Evolutionary conservation across 2,329 filamentous ascomycete genomes (phyloP).

Genomic region (Cytospora paraplurivora): DNA sequence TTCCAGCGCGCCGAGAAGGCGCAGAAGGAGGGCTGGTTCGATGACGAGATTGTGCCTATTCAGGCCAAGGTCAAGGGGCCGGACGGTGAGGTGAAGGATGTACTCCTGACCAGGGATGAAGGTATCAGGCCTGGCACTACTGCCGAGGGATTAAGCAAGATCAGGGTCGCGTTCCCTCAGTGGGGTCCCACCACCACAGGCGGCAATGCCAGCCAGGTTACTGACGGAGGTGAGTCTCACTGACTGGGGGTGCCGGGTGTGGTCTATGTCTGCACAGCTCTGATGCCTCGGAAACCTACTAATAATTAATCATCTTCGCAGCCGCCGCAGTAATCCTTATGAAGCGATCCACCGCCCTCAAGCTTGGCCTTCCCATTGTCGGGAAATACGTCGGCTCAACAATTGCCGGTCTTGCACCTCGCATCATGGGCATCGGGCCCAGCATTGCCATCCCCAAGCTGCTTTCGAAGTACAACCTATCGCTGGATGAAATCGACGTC

Average conservation of each 20-base stretch:
- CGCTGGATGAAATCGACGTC: slow-evolving; percentile 81
- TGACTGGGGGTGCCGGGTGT: too few relatives aligned
- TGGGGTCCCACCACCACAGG: slow-evolving; percentile 86
- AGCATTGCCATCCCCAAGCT: slow-evolving; percentile 79
- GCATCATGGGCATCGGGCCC: slow-evolving; percentile 95
- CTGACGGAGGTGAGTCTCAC: slow-evolving; percentile 71
- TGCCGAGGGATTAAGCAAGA: slow-evolving; percentile 76
- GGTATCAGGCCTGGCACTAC: slow-evolving; percentile 91
- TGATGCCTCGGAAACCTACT: not conserved
- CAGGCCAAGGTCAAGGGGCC: slow-evolving; percentile 79
- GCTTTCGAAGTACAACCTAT: slow-evolving; percentile 75
- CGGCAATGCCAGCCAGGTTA: slow-evolving; percentile 93
- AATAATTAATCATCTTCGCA: slow-evolving; percentile 34
- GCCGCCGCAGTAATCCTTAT: slow-evolving; percentile 88
- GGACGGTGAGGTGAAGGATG: slow-evolving; percentile 75
- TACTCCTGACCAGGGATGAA: slow-evolving; percentile 84
- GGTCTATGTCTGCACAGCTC: not conserved
- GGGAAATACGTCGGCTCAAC: slow-evolving; percentile 95
- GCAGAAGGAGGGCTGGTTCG: slow-evolving; percentile 88
- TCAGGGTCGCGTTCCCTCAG: slow-evolving; percentile 86
- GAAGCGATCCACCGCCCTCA: slow-evolving; percentile 87
- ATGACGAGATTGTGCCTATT: slow-evolving; percentile 93
- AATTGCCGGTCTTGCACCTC: slow-evolving; percentile 83
- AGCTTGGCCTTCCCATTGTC: slow-evolving; percentile 86
- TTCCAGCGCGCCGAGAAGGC: slow-evolving; percentile 86